These are phyloP conservation scores for Microcos paniculata DNA, from an alignment of 345 rosid genomes.

Conservation along the genomic window DNA sequence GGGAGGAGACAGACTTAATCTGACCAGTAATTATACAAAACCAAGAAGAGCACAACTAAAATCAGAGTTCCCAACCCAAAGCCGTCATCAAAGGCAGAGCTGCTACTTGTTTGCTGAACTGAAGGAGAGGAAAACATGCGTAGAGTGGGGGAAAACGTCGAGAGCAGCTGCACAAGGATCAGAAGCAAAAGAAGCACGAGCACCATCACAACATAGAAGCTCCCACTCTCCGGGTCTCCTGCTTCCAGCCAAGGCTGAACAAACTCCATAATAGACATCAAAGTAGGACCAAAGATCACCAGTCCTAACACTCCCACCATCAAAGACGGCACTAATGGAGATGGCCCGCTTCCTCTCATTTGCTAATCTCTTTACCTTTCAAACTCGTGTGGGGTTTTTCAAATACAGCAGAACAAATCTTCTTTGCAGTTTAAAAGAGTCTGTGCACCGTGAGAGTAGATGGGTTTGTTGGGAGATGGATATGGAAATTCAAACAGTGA, in stretches of 20 bases:
- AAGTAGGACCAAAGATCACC: slow-evolving; percentile 12
- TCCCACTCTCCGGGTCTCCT: not conserved
- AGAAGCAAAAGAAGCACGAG: slow-evolving; percentile 10
- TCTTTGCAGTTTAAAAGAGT: not conserved
- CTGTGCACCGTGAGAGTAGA: not conserved
- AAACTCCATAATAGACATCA: not conserved
- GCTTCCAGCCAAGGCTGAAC: not conserved
- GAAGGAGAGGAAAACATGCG: not conserved
- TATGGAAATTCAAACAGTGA: not conserved
- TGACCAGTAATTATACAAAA: slow-evolving; percentile 11
- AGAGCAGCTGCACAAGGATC: slow-evolving; percentile 10
- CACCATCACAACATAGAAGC: not conserved
- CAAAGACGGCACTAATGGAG: slow-evolving; percentile 9
- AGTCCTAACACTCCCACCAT: slow-evolving; percentile 12
- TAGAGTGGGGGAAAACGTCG: not conserved
- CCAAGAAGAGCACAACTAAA: slow-evolving; percentile 1
- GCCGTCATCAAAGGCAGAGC: slow-evolving; percentile 6
- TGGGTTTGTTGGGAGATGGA: slow-evolving; percentile 12
- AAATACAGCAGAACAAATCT: not conserved
- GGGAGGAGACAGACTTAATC: not conserved
- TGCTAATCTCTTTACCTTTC: not conserved
- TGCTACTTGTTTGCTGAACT: not conserved
- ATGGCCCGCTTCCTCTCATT: slow-evolving; percentile 13
- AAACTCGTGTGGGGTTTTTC: not conserved
- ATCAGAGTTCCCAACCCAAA: slow-evolving; percentile 11